phyloP scores from a whole-genome alignment of 1,139 yeast genomes.

The Blastobotrys petasosporus region DNA sequence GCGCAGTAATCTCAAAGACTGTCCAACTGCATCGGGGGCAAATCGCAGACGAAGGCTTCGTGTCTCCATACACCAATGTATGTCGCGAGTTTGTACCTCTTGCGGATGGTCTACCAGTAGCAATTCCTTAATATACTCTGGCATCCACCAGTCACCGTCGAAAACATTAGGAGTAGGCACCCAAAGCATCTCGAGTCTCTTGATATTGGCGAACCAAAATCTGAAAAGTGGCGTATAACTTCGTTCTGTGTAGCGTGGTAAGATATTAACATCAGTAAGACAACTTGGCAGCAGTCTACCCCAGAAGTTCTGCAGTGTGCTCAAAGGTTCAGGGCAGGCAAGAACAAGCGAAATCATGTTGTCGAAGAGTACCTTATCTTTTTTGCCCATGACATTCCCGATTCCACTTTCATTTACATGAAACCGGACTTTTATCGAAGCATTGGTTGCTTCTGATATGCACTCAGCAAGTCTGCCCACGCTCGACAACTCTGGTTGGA shows the following conservation, averaged over 20 bases:
- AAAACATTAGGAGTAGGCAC: conserved; percentile 2
- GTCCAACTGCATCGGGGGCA: conserved; percentile 3
- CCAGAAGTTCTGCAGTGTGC: conserved; percentile 1
- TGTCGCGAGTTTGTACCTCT: not conserved
- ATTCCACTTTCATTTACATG: not conserved
- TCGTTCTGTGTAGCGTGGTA: not conserved
- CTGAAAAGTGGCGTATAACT: not conserved
- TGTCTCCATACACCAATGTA: not conserved
- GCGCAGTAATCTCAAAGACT: not conserved
- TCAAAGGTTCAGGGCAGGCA: not conserved
- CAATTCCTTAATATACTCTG: not conserved
- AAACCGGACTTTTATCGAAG: not conserved
- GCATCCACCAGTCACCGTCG: conserved; percentile 8
- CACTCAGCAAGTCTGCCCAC: not conserved
- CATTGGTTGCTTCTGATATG: not conserved
- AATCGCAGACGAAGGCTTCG: not conserved
- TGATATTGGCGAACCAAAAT: not conserved
- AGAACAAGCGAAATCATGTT: not conserved
- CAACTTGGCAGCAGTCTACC: not conserved
- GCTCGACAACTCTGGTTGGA: not conserved
- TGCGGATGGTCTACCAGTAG: not conserved
- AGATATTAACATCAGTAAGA: not conserved
- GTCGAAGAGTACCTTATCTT: not conserved
- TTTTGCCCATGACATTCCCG: not conserved
- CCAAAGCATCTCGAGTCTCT: conserved; percentile 1